Evolutionary conservation across 768 basidiomycete species (phyloP), one percentile per base, ranked within the genome.

Genomic region (Lactifluus hygrophoroides): DNA sequence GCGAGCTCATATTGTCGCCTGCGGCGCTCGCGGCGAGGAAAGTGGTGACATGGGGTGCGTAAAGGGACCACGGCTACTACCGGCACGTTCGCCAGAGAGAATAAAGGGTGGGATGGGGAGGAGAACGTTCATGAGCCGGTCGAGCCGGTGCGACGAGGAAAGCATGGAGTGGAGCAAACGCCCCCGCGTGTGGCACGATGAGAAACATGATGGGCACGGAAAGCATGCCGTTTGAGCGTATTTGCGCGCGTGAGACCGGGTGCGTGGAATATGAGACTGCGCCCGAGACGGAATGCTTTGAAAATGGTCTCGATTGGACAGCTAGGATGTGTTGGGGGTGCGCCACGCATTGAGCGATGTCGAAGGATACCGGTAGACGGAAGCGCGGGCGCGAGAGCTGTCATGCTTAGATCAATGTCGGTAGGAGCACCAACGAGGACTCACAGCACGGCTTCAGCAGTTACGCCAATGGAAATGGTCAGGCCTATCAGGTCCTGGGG

Each of bases 111-210:
- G 76, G 72, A 57, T 65, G 23, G 88, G 88, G 62, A 91, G 75
- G 50, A 91, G 80, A 0, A 80, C 72, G 25, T 74, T 75, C 38
- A 91, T 74, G 54, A 91, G 77, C n/a, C 71, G 62, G 50, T 74
- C 73, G 25, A 83, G 73, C 61, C 81, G 78, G 66, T 86, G 83
- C 79, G 73, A 92, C 89, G 63, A 92, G 74, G 74, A 79, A 90
- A 0, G 74, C 69, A 63, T 83, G 82, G 9, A 92, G 74, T 32
- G 82, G 70, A 9, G 80, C 71, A 71, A 90, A 90, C 0, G 86
- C 81, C 2, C 79, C 77, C 0, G 86, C 81, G 2, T 85, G 84
- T 2, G 90, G 89, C 13, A 92, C 75, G 42, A 80, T 75, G 64
- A 92, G 71, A 2, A 82, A 83, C 13, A 90, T 75, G 17, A 91